Percentiles rank a stretch among this genome's conserved stretches.
phyloP scores from a whole-genome alignment of 2,329 filamentous ascomycete species.

The Fusarium armeniacum region DNA sequence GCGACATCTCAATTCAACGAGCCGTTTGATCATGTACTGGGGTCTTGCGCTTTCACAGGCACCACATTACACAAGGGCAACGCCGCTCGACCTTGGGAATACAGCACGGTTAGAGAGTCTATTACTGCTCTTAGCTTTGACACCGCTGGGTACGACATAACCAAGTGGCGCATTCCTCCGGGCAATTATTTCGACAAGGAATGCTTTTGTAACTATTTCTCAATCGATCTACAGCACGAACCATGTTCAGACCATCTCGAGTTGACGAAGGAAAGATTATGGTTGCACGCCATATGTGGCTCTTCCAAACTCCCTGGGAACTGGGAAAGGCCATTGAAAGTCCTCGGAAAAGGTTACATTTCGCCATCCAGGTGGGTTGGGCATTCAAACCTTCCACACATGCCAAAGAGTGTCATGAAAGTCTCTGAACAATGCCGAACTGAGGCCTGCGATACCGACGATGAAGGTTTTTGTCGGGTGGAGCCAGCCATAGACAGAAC shows the following conservation, averaged over 20 bases:
- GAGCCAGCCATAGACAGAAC: not conserved
- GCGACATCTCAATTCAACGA: not conserved
- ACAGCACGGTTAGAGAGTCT: not conserved
- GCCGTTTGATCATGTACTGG: slow-evolving; percentile 13
- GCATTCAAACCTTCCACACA: not conserved
- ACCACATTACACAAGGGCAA: slow-evolving; percentile 18
- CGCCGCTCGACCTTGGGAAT: slow-evolving; percentile 36
- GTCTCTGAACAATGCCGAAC: not conserved
- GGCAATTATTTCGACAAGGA: slow-evolving; percentile 33
- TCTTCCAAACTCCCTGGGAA: not conserved
- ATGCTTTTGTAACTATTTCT: slow-evolving; percentile 33
- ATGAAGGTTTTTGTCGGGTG: not conserved
- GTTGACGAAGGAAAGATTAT: slow-evolving; percentile 11
- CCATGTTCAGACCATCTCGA: slow-evolving; percentile 4
- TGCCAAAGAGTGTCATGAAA: not conserved
- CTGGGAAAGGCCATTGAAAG: not conserved
- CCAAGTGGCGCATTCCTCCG: accelerated
- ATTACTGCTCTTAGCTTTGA: slow-evolving; percentile 30
- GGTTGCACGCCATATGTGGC: slow-evolving; percentile 35
- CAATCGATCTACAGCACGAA: not conserved
- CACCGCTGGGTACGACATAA: slow-evolving; percentile 29
- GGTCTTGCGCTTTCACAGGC: slow-evolving; percentile 29
- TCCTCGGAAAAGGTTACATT: not conserved
- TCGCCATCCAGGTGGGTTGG: accelerated
- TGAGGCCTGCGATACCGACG: not conserved